Percentiles rank a stretch among this genome's conserved stretches.
Evolutionary conservation across 768 basidiomycete genomes (phyloP).

Genomic region (Pluteus cervinus): DNA sequence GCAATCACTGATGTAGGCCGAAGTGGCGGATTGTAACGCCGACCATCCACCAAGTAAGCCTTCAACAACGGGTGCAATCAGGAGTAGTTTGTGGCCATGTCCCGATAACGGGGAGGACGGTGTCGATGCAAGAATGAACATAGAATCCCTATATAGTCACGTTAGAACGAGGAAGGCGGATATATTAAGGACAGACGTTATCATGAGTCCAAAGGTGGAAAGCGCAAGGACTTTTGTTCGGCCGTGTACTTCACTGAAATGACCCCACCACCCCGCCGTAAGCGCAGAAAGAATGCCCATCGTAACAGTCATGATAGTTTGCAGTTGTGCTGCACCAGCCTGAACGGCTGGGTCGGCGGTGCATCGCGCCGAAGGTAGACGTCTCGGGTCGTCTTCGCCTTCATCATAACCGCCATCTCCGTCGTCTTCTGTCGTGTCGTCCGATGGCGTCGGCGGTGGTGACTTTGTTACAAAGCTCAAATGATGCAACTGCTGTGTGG

Average conservation of each 20-base stretch:
- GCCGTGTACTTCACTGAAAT: slow-evolving; percentile 73
- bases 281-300: slow-evolving; percentile 79
- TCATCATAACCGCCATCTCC: slow-evolving; percentile 17
- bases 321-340: slow-evolving; percentile 63
- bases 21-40: slow-evolving; percentile 68
- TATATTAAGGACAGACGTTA: slow-evolving; percentile 24
- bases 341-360: slow-evolving; percentile 53
- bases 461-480: background rate
- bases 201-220: slow-evolving; percentile 53
- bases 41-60: slow-evolving; percentile 82
- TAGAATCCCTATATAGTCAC: slow-evolving; percentile 53
- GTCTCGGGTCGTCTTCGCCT: slow-evolving; percentile 27
- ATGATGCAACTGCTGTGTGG: slow-evolving; percentile 1
- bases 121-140: slow-evolving; percentile 78
- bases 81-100: slow-evolving; percentile 71
- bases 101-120: slow-evolving; percentile 52
- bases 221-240: slow-evolving; percentile 73
- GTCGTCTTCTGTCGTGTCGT: slow-evolving; percentile 7
- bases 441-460: slow-evolving; percentile 6
- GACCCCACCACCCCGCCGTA: slow-evolving; percentile 89
- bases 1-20: slow-evolving; percentile 81
- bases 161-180: slow-evolving; percentile 4
- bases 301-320: slow-evolving; percentile 69
- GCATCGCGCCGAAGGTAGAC: slow-evolving; percentile 33
- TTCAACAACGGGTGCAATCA: slow-evolving; percentile 78